A percentile compares a stretch with the other conserved stretches of the same genome.
Conservation (phyloP, 176 grass and related monocot species). For the sorghum (Sorghum bicolor) region Sorghum_bicolor_NCBIv3 NC_012870.2:7562001-7562500, state of each 20-base stretch:
- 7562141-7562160: neutral
- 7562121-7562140: neutral
- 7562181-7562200: neutral
- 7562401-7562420: neutral
- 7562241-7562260: neutral
- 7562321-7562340: neutral
- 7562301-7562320: neutral
- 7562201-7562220: neutral
- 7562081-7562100: neutral
- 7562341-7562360: neutral
- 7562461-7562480: neutral
- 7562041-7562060: neutral
- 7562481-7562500: neutral
- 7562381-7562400: neutral
- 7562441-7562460: neutral
- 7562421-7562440: neutral
- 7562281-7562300: neutral
- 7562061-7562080: neutral
- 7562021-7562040: neutral
- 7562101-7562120: neutral
- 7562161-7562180: neutral
- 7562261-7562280: neutral
- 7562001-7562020: neutral
- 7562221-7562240: neutral
- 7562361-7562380: neutral